Evolutionary conservation across 257 asterid species (phyloP).

Genomic region (Ophiorrhiza pumila): DNA sequence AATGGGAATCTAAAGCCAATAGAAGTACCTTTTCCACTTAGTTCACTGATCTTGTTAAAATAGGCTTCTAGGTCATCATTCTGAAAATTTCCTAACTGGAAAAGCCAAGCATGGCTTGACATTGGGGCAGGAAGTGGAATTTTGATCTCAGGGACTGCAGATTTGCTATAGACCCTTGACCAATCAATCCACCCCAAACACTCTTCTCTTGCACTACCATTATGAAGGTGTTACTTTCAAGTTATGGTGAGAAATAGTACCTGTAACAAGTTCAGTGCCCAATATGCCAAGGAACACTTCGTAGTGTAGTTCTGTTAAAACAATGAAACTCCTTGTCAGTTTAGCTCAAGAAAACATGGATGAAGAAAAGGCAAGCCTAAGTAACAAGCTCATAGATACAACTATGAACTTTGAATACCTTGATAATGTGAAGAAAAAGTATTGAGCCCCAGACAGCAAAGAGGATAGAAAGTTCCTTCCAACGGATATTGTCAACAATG

Average conservation of each 20-base stretch:
- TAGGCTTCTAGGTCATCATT: not conserved
- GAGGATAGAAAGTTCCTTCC: slow-evolving; percentile 91
- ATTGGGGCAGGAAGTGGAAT: not conserved
- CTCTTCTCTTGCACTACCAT: not conserved
- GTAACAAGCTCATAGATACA: slow-evolving; percentile 11
- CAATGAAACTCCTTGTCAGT: not conserved
- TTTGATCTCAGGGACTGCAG: not conserved
- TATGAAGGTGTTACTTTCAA: not conserved
- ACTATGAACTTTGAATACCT: slow-evolving; percentile 34
- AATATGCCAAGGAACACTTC: slow-evolving; percentile 63
- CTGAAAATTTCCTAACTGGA: not conserved
- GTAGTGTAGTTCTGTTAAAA: slow-evolving; percentile 52
- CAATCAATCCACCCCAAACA: not conserved
- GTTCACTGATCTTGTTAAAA: not conserved
- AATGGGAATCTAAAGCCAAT: slow-evolving; percentile 64
- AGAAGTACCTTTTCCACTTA: not conserved
- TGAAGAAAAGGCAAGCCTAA: slow-evolving; percentile 4
- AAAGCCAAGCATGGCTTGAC: not conserved
- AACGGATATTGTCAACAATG: slow-evolving; percentile 68
- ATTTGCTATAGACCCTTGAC: not conserved
- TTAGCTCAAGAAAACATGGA: not conserved
- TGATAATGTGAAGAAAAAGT: slow-evolving; percentile 69
- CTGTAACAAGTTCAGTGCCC: slow-evolving; percentile 91
- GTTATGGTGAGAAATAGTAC: slow-evolving; percentile 31
- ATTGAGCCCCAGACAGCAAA: slow-evolving; percentile 66